A percentile compares a stretch with the other conserved stretches of the same genome.
Evolutionary conservation across 78 protist species (phyloP).

Genomic region (Bigelowiella natans): DNA sequence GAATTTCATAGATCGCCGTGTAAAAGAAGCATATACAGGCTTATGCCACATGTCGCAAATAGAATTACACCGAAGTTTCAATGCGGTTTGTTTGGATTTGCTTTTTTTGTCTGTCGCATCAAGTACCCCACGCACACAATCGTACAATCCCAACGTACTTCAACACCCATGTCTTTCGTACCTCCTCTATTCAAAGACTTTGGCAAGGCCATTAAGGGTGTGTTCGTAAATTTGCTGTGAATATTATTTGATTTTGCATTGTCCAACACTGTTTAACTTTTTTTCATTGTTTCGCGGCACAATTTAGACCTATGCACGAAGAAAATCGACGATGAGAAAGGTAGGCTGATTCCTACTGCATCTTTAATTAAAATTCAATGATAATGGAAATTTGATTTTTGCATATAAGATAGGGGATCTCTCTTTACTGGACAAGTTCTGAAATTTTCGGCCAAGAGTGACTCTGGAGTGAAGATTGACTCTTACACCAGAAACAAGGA

Average conservation of each 20-base stretch:
- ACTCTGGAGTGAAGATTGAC: background rate
- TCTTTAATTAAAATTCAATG: background rate
- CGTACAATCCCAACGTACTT: no score
- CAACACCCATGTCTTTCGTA: no score
- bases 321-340: background rate
- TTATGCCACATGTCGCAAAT: no score
- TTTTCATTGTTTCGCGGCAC: background rate
- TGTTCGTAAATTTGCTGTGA: no score
- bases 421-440: background rate
- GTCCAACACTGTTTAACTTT: background rate
- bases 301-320: background rate
- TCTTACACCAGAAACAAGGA: background rate
- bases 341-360: background rate
- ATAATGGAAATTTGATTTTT: background rate
- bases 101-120: no score
- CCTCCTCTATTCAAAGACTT: background rate
- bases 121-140: no score
- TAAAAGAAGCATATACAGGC: no score
- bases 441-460: background rate
- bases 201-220: background rate
- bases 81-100: no score
- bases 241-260: background rate
- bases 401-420: background rate
- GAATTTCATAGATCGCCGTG: no score
- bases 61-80: no score